phyloP scores from a whole-genome alignment of 768 basidiomycete species.

The Leucosporidium creatinivorum region DNA sequence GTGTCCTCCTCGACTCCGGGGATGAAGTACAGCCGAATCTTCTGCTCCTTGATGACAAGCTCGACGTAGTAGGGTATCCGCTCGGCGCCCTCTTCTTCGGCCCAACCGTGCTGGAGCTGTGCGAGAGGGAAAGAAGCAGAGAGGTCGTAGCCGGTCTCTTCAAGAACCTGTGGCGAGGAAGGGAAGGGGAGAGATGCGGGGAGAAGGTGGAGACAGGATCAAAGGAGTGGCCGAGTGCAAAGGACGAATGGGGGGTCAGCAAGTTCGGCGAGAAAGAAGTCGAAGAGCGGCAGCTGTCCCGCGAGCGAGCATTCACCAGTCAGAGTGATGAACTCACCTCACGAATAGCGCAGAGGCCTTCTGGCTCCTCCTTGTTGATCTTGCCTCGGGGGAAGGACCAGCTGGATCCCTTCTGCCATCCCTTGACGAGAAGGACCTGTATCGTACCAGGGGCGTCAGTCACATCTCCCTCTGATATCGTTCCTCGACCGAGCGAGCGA shows the following conservation, averaged over 20 bases:
- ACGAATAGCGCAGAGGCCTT: slow-evolving; percentile 75
- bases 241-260: no score
- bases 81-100: slow-evolving; percentile 42
- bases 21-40: slow-evolving; percentile 83
- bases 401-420: slow-evolving; percentile 91
- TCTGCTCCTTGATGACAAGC: slow-evolving; percentile 80
- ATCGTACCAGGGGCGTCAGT: not conserved
- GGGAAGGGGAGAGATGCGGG: not conserved
- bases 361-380: slow-evolving; percentile 88
- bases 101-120: slow-evolving; percentile 40
- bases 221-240: no score
- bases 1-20: slow-evolving; percentile 80
- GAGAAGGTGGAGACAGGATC: not conserved
- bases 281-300: no score
- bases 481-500: not conserved
- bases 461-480: no score
- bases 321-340: slow-evolving; percentile 55
- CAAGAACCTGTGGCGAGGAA: slow-evolving; percentile 60
- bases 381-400: slow-evolving; percentile 99
- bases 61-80: slow-evolving; percentile 65
- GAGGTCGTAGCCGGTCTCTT: slow-evolving; percentile 89
- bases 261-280: no score
- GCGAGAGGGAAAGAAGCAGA: slow-evolving; percentile 38
- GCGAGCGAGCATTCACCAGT: no score
- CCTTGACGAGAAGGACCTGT: slow-evolving; percentile 94